phyloP scores from a whole-genome alignment of 148 eudicot genomes.

The Amaranthus palmeri region DNA sequence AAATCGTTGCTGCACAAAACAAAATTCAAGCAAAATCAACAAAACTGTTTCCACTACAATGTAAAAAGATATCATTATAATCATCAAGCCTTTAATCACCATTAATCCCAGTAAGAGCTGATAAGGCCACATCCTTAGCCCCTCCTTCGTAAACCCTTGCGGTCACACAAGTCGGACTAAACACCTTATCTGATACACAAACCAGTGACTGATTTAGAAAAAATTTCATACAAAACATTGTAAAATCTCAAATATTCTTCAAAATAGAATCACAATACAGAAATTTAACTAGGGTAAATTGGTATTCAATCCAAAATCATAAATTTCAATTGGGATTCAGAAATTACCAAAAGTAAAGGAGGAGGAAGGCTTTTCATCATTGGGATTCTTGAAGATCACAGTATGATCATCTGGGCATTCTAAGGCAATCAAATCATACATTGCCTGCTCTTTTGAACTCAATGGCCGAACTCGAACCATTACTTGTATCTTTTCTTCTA shows the following conservation, averaged over 20 bases:
- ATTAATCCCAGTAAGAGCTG: conserved; percentile 90
- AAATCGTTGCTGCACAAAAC: conserved; percentile 72
- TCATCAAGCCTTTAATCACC: conserved; percentile 37
- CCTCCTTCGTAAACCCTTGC: conserved; percentile 79
- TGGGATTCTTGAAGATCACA: conserved; percentile 58
- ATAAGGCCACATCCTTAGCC: conserved; percentile 92
- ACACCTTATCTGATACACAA: conserved; percentile 67
- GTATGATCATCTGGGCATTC: conserved; percentile 68
- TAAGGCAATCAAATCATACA: conserved; percentile 91
- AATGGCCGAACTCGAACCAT: conserved; percentile 90
- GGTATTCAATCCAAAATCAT: too few relatives aligned
- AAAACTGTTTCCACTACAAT: neutral
- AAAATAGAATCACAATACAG: too few relatives aligned
- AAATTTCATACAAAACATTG: too few relatives aligned
- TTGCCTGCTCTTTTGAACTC: conserved; percentile 70
- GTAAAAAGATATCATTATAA: neutral
- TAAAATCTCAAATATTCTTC: too few relatives aligned
- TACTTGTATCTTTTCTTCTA: conserved; percentile 83
- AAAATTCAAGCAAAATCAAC: conserved; percentile 9
- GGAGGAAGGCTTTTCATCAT: conserved; percentile 54
- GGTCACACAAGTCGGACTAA: conserved; percentile 62
- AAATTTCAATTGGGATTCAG: too few relatives aligned
- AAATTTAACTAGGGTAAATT: too few relatives aligned
- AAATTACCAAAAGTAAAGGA: conserved; percentile 67
- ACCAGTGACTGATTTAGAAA: neutral